Conservation (phyloP, 2,329 filamentous ascomycete species). For the Stagonosporopsis rhizophila region DNA sequence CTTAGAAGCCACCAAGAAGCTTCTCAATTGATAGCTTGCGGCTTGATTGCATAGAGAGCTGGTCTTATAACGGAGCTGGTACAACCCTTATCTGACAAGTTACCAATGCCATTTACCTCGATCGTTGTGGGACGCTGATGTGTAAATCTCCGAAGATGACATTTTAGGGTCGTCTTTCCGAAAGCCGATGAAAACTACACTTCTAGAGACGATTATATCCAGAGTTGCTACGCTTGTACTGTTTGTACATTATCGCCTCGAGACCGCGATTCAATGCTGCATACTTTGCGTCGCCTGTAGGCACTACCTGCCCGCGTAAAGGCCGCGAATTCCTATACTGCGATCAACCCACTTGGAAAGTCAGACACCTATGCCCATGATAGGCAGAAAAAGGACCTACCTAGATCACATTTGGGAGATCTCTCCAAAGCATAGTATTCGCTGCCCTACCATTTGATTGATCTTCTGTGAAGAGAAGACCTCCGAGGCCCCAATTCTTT, state of each 20-base stretch:
- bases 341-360: conserved; percentile 41
- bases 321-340: conserved; percentile 37
- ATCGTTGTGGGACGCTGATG: neutral
- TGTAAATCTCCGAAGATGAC: neutral
- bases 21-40: neutral
- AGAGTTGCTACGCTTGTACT: conserved; percentile 16
- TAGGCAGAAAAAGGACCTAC: conserved; percentile 17
- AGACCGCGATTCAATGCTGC: conserved; percentile 27
- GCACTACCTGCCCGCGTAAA: conserved; percentile 43
- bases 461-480: conserved; percentile 35
- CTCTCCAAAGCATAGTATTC: conserved; percentile 45
- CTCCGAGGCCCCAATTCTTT: conserved; percentile 44
- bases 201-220: conserved; percentile 13
- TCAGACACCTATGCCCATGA: neutral
- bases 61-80: neutral
- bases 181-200: neutral
- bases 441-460: conserved; percentile 30
- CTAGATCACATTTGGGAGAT: conserved; percentile 45
- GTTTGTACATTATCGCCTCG: conserved; percentile 31
- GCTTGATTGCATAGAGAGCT: neutral
- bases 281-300: conserved; percentile 36
- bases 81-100: neutral
- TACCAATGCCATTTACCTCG: neutral
- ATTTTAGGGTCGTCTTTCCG: neutral
- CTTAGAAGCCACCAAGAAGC: neutral